Conservation (phyloP, 805 yeast species). For the Debaryomyces castellii region DNA sequence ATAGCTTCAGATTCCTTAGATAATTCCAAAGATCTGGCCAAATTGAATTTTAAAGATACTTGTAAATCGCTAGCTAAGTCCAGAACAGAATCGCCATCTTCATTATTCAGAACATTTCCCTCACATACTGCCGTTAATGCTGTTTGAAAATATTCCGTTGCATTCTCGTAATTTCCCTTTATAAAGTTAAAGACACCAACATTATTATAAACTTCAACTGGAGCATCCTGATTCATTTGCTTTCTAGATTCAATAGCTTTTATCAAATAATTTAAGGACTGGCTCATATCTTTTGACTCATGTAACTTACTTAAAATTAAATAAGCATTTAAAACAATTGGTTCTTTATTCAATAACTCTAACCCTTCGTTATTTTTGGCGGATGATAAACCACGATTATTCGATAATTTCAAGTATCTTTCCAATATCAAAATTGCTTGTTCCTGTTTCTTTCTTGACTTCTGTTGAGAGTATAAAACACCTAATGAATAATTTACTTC, state of each 20-base stretch:
- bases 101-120: slow-evolving; percentile 37
- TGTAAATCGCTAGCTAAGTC: slow-evolving; percentile 29
- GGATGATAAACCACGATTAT: slow-evolving; percentile 41
- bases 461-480: slow-evolving; percentile 57
- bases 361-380: slow-evolving; percentile 18
- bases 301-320: slow-evolving; percentile 67
- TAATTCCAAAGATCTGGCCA: slow-evolving; percentile 73
- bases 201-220: slow-evolving; percentile 70
- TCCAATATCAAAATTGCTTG: slow-evolving; percentile 66
- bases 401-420: slow-evolving; percentile 63
- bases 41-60: slow-evolving; percentile 52
- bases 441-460: slow-evolving; percentile 38
- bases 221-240: slow-evolving; percentile 43
- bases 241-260: slow-evolving; percentile 56
- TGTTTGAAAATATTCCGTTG: slow-evolving; percentile 53
- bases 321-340: slow-evolving; percentile 61
- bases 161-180: slow-evolving; percentile 57
- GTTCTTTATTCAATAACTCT: slow-evolving; percentile 45
- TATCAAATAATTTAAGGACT: slow-evolving; percentile 62
- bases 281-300: slow-evolving; percentile 65
- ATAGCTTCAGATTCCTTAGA: slow-evolving; percentile 37
- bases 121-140: slow-evolving; percentile 43
- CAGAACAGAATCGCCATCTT: slow-evolving; percentile 24
- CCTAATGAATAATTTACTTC: slow-evolving; percentile 82
- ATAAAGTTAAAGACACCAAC: slow-evolving; percentile 80